Base-by-base conservation (phyloP, 768 basidiomycete genomes). In the Podaxis sp. region DNA sequence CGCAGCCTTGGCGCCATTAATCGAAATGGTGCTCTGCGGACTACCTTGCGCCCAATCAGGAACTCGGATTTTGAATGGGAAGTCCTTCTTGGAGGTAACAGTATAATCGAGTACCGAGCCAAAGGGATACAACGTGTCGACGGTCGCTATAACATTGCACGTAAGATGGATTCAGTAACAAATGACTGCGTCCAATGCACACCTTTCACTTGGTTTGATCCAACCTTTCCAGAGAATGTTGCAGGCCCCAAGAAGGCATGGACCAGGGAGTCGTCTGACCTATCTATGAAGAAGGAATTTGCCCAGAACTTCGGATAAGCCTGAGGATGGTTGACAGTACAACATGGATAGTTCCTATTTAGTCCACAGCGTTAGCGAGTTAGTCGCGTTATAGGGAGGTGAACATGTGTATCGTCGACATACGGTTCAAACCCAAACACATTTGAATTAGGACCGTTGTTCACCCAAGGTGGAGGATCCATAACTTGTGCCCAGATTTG, bases 351-450 rank as follows among this genome's bases (percentile, higher is more conserved):
- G 58, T 79, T 80, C 17, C 78, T 78, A 38, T 13, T 57, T 46
- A 19, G 44, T 46, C 36, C 4, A 13, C 33, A 39, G 9, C 22
- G 22, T 22, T 22, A 22, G 22, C 44, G 30, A 33, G 2, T 33
- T 15, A 11, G 2, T n/a, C 24, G 19, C 8, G 33, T 33, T 8
- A 8, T 26, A 11, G 40, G 4, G 39, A 4, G 44, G 28, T 12
- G 2, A 3, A 26, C n/a, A 8, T 5, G 5, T 7, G 38, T 0
- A 19, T 11, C 19, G 26, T 55, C 26, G 5, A 70, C 74, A 8
- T 61, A 79, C 77, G 78, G 78, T 65, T 79, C 79, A 56, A 78
- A 78, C 1, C 79, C 79, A 59, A 77, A 80, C 5, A 80, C 75
- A 53, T 79, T 80, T 0, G 75, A 77, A 52, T 77, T 73, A 1